These are phyloP conservation scores for Candida pseudoglaebosa DNA, from an alignment of 805 yeast genomes.

Conservation along the genomic window DNA sequence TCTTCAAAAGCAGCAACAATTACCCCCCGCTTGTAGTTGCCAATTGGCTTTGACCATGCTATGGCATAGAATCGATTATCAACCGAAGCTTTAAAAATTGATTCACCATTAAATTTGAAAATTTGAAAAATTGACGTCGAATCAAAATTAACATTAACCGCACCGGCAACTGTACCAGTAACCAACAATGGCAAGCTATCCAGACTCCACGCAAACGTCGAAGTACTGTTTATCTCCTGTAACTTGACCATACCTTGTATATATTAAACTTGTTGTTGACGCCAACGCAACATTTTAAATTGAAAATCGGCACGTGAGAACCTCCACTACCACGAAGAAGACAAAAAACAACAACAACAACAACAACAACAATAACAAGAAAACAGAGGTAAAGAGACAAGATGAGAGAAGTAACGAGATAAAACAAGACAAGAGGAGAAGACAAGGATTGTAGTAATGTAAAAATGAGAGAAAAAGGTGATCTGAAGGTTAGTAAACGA, in stretches of 20 bases:
- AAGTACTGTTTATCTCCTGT: slow-evolving; percentile 77
- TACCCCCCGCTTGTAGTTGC: slow-evolving; percentile 46
- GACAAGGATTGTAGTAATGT: too few relatives aligned
- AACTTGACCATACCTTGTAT: slow-evolving; percentile 69
- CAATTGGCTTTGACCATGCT: slow-evolving; percentile 71
- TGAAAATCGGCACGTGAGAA: neutral
- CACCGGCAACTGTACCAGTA: slow-evolving; percentile 94
- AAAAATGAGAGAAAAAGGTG: too few relatives aligned
- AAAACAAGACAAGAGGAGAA: too few relatives aligned
- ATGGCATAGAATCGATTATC: slow-evolving; percentile 61
- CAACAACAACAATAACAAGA: too few relatives aligned
- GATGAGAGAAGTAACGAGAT: too few relatives aligned
- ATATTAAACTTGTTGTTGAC: neutral
- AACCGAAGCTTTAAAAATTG: slow-evolving; percentile 33
- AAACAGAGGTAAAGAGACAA: too few relatives aligned
- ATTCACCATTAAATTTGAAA: slow-evolving; percentile 33
- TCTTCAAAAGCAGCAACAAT: slow-evolving; percentile 89
- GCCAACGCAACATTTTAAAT: neutral
- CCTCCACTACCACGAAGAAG: too few relatives aligned
- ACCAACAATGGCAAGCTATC: slow-evolving; percentile 72
- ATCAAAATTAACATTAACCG: slow-evolving; percentile 84
- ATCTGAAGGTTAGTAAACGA: too few relatives aligned
- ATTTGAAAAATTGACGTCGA: slow-evolving; percentile 74
- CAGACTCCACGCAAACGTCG: slow-evolving; percentile 96
- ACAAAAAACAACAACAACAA: too few relatives aligned